A percentile compares a stretch with the other conserved stretches of the same genome.
These are phyloP conservation scores for Pseudogymnoascus sp. DNA, from an alignment of 2,329 filamentous ascomycete genomes.

Conservation along the genomic window DNA sequence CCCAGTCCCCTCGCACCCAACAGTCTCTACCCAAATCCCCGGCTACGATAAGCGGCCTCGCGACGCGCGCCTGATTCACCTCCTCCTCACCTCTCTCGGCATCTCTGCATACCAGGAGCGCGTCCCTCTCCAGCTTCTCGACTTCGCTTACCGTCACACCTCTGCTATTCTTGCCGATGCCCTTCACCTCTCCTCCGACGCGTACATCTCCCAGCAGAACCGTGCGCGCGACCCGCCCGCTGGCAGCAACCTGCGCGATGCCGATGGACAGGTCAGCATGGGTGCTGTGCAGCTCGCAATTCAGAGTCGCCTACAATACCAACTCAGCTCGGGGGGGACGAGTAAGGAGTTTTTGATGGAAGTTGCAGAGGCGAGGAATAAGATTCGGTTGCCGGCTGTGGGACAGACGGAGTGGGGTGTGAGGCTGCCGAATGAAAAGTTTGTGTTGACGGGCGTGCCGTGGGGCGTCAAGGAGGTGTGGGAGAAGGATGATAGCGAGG, in stretches of 20 bases:
- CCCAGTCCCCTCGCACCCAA: conserved; percentile 25
- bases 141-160: conserved; percentile 81
- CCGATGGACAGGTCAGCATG: conserved; percentile 44
- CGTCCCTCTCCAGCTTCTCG: conserved; percentile 73
- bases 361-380: conserved; percentile 65
- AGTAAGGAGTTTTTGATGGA: conserved; percentile 72
- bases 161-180: conserved; percentile 64
- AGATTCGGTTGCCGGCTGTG: conserved; percentile 56
- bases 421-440: conserved; percentile 59
- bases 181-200: conserved; percentile 60
- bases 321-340: conserved; percentile 56
- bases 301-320: conserved; percentile 57
- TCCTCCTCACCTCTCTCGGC: conserved; percentile 70
- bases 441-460: conserved; percentile 57
- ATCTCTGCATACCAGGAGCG: conserved; percentile 75
- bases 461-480: conserved; percentile 58
- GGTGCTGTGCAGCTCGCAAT: conserved; percentile 69
- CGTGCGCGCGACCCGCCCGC: conserved; percentile 28
- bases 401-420: conserved; percentile 61
- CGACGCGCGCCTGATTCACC: conserved; percentile 72
- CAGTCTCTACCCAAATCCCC: conserved; percentile 28
- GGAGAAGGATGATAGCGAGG: conserved; percentile 40
- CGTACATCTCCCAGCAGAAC: conserved; percentile 45
- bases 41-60: conserved; percentile 52
- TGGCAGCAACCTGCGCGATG: conserved; percentile 25